A percentile compares a stretch with the other conserved stretches of the same genome.
phyloP scores from a whole-genome alignment of 306 rosid species.

The Pyrus bretschneideri region DNA sequence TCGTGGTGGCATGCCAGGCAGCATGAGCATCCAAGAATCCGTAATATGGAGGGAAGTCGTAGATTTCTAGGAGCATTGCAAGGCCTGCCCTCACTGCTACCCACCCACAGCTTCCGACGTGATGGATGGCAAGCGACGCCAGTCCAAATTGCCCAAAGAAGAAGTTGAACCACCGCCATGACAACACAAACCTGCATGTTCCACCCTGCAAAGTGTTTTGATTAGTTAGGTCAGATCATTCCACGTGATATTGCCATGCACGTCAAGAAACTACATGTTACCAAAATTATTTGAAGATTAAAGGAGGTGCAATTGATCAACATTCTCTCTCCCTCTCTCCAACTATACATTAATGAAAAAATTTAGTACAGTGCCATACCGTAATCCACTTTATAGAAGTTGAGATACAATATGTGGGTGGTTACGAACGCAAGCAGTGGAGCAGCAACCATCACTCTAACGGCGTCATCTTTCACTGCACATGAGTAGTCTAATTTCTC shows the following conservation, averaged over 20 bases:
- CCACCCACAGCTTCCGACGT: conserved; percentile 53
- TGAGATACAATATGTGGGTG: conserved; percentile 66
- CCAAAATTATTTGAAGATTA: no score
- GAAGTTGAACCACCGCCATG: conserved; percentile 56
- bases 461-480: conserved; percentile 62
- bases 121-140: conserved; percentile 50
- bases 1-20: conserved; percentile 62
- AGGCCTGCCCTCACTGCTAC: conserved; percentile 51
- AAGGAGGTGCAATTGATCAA: no score
- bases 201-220: conserved; percentile 48
- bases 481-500: conserved; percentile 63
- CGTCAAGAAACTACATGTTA: no score
- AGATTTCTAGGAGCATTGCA: conserved; percentile 53
- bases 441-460: conserved; percentile 71
- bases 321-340: neutral
- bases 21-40: conserved; percentile 70
- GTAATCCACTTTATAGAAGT: conserved; percentile 54
- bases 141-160: conserved; percentile 65
- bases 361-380: conserved; percentile 26
- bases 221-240: neutral
- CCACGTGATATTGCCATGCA: neutral
- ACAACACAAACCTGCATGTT: conserved; percentile 67
- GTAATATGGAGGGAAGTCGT: conserved; percentile 62
- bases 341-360: neutral
- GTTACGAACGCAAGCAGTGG: conserved; percentile 61